These are phyloP conservation scores for Mycosarcoma mackinlayi DNA, from an alignment of 1,284 basidiomycete species.

Conservation along the genomic window DNA sequence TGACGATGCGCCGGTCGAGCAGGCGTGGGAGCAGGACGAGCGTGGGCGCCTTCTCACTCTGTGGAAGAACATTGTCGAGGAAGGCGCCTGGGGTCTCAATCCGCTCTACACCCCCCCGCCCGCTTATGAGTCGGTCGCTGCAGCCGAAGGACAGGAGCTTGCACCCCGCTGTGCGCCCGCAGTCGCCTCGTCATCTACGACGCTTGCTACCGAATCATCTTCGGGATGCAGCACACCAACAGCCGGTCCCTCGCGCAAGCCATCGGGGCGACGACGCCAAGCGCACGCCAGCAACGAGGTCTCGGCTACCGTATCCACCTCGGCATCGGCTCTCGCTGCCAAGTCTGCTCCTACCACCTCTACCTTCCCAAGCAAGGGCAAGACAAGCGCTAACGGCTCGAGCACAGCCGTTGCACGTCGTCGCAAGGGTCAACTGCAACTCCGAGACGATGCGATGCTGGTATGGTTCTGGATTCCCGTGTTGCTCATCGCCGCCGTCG, in stretches of 20 bases:
- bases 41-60: conserved; percentile 39
- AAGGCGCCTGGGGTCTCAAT: conserved; percentile 54
- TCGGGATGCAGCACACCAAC: conserved; percentile 32
- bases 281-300: conserved; percentile 53
- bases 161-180: background rate
- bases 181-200: background rate
- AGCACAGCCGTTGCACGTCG: conserved; percentile 25
- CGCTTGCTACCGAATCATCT: background rate
- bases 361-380: conserved; percentile 13
- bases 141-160: conserved; percentile 10
- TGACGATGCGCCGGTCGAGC: conserved; percentile 7
- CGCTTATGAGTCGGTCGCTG: conserved; percentile 52
- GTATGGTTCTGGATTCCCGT: conserved; percentile 93
- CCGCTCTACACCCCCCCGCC: conserved; percentile 55
- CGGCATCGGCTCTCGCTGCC: conserved; percentile 26
- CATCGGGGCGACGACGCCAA: conserved; percentile 20
- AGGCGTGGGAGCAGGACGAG: conserved; percentile 49
- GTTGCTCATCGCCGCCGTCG: conserved; percentile 69
- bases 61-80: conserved; percentile 59
- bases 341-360: background rate
- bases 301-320: conserved; percentile 2
- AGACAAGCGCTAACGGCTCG: conserved; percentile 10
- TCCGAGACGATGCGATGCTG: conserved; percentile 85
- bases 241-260: conserved; percentile 37
- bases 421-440: conserved; percentile 33